A percentile compares a stretch with the other conserved stretches of the same genome.
Conservation (phyloP, 2,329 filamentous ascomycete genomes). For the Cryphonectria naterciae region DNA sequence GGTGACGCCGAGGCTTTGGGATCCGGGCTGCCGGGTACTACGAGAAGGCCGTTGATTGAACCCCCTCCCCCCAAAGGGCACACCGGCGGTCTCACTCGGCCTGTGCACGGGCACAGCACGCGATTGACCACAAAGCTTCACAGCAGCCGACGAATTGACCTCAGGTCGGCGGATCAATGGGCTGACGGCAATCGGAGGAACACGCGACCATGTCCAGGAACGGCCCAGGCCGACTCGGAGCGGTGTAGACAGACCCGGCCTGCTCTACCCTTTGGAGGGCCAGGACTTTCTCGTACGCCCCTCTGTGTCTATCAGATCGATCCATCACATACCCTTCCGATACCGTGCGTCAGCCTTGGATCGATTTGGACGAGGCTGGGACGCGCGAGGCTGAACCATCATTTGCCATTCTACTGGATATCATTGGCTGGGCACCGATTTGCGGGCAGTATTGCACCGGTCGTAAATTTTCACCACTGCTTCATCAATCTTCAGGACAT, state of each 20-base stretch:
- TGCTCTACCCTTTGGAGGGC: background rate
- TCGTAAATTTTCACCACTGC: background rate
- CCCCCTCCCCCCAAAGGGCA: background rate
- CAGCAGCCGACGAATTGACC: background rate
- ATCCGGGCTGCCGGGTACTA: background rate
- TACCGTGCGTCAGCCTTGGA: constrained; percentile 2
- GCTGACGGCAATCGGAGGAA: background rate
- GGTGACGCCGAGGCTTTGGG: background rate
- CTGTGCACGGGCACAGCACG: background rate
- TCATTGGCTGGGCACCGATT: background rate
- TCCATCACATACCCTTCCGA: background rate
- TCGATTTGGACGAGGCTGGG: background rate
- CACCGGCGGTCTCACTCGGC: background rate
- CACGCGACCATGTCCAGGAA: background rate
- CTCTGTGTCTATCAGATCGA: background rate
- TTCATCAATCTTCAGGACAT: background rate
- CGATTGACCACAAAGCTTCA: background rate
- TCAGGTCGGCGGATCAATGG: background rate
- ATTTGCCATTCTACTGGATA: background rate
- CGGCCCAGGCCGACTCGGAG: background rate
- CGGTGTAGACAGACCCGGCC: constrained; percentile 1
- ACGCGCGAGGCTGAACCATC: background rate
- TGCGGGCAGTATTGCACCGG: background rate
- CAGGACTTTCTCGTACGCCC: background rate
- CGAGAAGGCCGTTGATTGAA: background rate